Evolutionary conservation across 2,329 filamentous ascomycete species (phyloP), one percentile per base, ranked within the genome.

Genomic region (Botryotinia calthae): DNA sequence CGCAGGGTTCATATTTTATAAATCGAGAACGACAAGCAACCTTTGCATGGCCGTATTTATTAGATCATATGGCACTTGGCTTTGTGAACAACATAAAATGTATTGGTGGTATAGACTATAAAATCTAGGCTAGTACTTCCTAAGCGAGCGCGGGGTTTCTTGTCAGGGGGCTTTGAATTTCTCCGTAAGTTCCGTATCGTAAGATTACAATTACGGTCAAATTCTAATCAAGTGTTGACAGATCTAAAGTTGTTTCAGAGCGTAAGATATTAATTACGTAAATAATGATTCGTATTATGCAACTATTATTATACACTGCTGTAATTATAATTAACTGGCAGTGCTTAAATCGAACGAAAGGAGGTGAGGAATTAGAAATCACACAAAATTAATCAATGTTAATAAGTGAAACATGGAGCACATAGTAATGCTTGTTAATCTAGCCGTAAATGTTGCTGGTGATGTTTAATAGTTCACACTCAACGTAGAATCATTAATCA

Each of bases 301-400:
- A 25, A 34, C 0, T 18, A 22, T 59, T 8, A 59, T 59, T 25
- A 22, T 34, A 34, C 0, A 34, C 8, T 8, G 20, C 18, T 5
- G 10, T 37, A 61, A 5, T 0, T 18, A 5, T 37, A 9, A 25
- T 14, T 10, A 14, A 61, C 16, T 61, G 10, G 25, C 22, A 5
- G 12, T 6, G 0, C 4, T 12, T 61, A 25, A 40, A 16, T 37
- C 6, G 6, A 16, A 12, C 22, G 6, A 37, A 37, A n/a, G 1
- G 22, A 7, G 40, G 0, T 40, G 1, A 25, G 20, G 10, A 2
- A 16, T 40, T 9, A 25, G 2, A 22, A 37, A 25, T 8, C 5
- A 4, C 22, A 8, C 7, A 12, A 14, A 37, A 14, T 25, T 8
- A 0, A 16, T 61, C 14, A n/a, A 0, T 2, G 0, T n/a, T 14